Evolutionary conservation across 805 yeast species (phyloP).

Genomic region (Candida awuae): DNA sequence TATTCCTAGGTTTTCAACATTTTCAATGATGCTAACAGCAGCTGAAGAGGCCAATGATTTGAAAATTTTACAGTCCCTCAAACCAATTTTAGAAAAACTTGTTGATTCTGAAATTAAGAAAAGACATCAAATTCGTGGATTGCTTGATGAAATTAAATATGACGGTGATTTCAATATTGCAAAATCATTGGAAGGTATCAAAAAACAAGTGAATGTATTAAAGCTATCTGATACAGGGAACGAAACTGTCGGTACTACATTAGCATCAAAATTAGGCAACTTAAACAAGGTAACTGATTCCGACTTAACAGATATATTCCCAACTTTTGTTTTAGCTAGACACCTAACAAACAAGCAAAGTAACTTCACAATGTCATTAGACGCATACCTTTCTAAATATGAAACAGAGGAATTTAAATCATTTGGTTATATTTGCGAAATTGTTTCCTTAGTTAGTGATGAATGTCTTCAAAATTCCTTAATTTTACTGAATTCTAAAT

Average conservation of each 20-base stretch:
- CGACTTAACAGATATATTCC: conserved; percentile 41
- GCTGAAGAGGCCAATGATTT: conserved; percentile 37
- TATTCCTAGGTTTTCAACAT: conserved; percentile 45
- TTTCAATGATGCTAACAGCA: conserved; percentile 40
- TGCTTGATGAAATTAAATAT: not conserved
- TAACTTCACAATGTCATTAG: conserved; percentile 28
- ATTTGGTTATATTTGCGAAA: too few relatives aligned
- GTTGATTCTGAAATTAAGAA: conserved; percentile 36
- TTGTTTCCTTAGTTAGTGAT: conserved; percentile 45
- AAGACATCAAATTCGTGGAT: conserved; percentile 31
- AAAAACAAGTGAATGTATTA: not conserved
- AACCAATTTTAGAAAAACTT: conserved; percentile 29
- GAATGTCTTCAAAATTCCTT: conserved; percentile 37
- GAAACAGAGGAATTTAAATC: too few relatives aligned
- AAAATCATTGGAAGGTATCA: conserved; percentile 10
- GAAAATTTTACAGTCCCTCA: conserved; percentile 28
- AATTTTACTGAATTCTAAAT: conserved; percentile 32
- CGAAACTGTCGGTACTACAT: conserved; percentile 14
- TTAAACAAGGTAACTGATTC: conserved; percentile 46
- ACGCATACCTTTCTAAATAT: too few relatives aligned
- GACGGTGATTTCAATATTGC: too few relatives aligned
- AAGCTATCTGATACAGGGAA: not conserved
- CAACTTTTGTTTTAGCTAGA: conserved; percentile 39
- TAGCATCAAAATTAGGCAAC: conserved; percentile 8
- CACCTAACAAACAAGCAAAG: conserved; percentile 24